Base-by-base conservation (phyloP, 106 monocot genomes). In the Platanthera zijinensis region DNA sequence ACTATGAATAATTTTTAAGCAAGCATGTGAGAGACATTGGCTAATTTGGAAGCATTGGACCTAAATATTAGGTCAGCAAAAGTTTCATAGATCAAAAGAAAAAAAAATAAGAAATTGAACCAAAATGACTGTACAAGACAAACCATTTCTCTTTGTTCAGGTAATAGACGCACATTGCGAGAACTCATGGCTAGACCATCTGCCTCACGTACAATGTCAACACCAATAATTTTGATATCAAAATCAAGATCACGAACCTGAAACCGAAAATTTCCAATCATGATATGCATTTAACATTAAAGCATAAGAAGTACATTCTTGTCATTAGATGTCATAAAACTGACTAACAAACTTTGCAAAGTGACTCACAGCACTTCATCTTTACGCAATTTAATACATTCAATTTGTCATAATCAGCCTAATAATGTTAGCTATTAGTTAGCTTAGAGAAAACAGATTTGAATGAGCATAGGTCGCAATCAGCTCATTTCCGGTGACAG, bases 121-220 rank as follows among this genome's bases (percentile, higher is more conserved):
- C 7, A 51, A 6, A 51, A 51, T 22, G 51, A 72, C 21, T 19
- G 0, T 76, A 25, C 48, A 47, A 69, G 49, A 78, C 77, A 48
- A 62, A 99, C 94, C 99, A 94, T 86, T 75, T 92, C 79, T 25
- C 94, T 80, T 48, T 94, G 86, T 85, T 75, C 78, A 28, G 82
- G 78, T 75, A 88, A 92, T 18, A 99, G 87, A 53, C 52, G 86
- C 71, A 94, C 92, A 87, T 99, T 99, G 17, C 99, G 89, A 25
- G 99, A 99, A 83, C 99, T 99, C 92, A 94, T 92, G 28, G 99
- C 99, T 71, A 99, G 89, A 72, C 99, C 99, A 87, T 99, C 99
- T 76, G 47, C 78, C 72, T 99, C 94, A 48, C 99, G 91, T 71
- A 91, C 78, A 68, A 99, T 83, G 59, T 94, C 92, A 52, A 86